Base-by-base conservation (phyloP, 352 stramenopile genomes). In the Phytopythium helicoides region DNA sequence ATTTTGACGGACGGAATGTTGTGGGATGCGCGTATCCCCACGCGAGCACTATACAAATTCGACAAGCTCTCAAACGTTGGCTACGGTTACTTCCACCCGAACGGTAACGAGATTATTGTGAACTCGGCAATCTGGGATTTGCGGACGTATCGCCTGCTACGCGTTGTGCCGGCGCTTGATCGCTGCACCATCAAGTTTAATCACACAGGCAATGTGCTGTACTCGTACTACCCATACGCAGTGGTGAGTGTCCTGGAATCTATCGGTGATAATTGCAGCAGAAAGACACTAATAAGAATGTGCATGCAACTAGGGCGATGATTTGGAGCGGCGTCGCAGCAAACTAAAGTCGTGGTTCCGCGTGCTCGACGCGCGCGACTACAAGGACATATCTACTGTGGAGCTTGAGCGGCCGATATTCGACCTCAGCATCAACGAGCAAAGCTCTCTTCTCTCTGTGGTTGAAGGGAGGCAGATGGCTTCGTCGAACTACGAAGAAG, bases 61-160 rank as follows among this genome's bases (percentile, higher is more conserved):
- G 87, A 96, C 58, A 94, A 94, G 55, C 47, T 96, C 7, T 92
- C 84, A 1, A 92, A 94, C 31, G 57, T 90, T 18, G 81, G 86
- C 1, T 89, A 86, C 34, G 86, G 87, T 1, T 86, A 81, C 47
- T 95, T 94, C 54, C 86, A 96, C 61, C 86, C 86, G 6, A 89
- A 82, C 33, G 86, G 86, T 1, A 96, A 95, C 47, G 87, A 96
- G 64, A 78, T 95, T 33, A 83, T 96, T 39, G 72, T 96, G 21
- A 94, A 96, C 52, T 92, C 86, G 14, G 83, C 83, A 0, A 81
- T 96, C n/a, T 96, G 87, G 86, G 87, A 96, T 57, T 58, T 95
- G 16, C 82, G 87, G 21, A 96, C 87, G 2, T 94, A 88, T 50
- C 72, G 78, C 18, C 63, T 96, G 6, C 66, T 94, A 26, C 86